Evolutionary conservation across 169 alveolate genomes (phyloP).

Genomic region (Cystoisospora suis): DNA sequence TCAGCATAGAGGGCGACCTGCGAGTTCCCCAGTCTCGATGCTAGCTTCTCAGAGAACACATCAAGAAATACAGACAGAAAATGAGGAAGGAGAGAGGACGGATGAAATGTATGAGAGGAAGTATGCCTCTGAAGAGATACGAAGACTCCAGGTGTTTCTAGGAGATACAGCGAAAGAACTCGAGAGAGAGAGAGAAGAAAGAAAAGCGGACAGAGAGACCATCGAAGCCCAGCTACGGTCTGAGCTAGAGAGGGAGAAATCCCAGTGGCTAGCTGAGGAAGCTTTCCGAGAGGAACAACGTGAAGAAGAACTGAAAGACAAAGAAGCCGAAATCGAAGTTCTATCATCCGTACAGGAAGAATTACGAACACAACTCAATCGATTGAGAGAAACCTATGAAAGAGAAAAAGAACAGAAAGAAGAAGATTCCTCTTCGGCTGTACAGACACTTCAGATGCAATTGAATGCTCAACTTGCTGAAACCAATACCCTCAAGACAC

Average conservation of each 20-base stretch:
- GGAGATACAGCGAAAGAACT: background rate
- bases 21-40: too few species aligned
- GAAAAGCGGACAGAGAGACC: background rate
- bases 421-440: too few species aligned
- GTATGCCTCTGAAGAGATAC: background rate
- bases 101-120: background rate
- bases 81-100: background rate
- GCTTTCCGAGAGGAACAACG: background rate
- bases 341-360: background rate
- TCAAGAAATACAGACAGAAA: background rate
- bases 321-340: background rate
- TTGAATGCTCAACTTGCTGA: too few species aligned
- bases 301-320: conserved; percentile 1
- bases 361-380: background rate
- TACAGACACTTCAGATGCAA: too few species aligned
- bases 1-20: too few species aligned
- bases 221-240: background rate
- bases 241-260: background rate
- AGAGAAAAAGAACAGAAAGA: too few species aligned
- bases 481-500: too few species aligned
- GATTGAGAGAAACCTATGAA: background rate
- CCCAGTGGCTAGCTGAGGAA: background rate
- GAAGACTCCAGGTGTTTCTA: background rate
- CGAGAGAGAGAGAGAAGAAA: background rate
- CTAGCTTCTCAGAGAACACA: conserved; percentile 48